Percentiles rank a stretch among this genome's conserved stretches.
These are phyloP conservation scores for Debaryomyces robertsiae DNA, from an alignment of 1,139 yeast species.

Conservation along the genomic window DNA sequence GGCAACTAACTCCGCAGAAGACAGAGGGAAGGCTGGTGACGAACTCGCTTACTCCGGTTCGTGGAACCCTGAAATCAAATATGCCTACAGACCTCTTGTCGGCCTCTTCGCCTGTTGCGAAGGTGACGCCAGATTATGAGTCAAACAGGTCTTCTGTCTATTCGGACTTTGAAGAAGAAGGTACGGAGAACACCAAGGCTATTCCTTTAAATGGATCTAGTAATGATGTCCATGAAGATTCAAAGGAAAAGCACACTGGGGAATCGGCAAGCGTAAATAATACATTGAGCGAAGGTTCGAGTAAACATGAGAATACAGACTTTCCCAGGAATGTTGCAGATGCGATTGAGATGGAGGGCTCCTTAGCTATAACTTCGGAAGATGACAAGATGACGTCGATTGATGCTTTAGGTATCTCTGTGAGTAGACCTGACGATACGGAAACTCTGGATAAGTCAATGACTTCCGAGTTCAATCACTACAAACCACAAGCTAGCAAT, in stretches of 20 bases:
- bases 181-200: not conserved
- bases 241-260: not conserved
- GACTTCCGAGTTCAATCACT: not conserved
- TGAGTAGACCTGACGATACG: not conserved
- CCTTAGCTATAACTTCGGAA: not conserved
- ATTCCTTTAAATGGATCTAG: not conserved
- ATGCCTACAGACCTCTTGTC: constrained; percentile 1
- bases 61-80: not conserved
- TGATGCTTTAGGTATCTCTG: not conserved
- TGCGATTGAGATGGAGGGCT: not conserved
- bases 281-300: not conserved
- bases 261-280: not conserved
- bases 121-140: constrained; percentile 4
- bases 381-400: not conserved
- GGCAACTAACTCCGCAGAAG: constrained; percentile 13
- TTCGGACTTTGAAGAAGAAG: constrained; percentile 19
- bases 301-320: not conserved
- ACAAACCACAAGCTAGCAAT: not conserved
- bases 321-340: not conserved
- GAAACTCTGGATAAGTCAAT: not conserved
- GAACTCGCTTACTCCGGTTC: constrained; percentile 1
- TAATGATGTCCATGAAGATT: not conserved
- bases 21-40: not conserved
- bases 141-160: constrained; percentile 25
- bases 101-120: not conserved